These are phyloP conservation scores for Eutrema yunnanense DNA, from an alignment of 345 rosid genomes.

Conservation along the genomic window DNA sequence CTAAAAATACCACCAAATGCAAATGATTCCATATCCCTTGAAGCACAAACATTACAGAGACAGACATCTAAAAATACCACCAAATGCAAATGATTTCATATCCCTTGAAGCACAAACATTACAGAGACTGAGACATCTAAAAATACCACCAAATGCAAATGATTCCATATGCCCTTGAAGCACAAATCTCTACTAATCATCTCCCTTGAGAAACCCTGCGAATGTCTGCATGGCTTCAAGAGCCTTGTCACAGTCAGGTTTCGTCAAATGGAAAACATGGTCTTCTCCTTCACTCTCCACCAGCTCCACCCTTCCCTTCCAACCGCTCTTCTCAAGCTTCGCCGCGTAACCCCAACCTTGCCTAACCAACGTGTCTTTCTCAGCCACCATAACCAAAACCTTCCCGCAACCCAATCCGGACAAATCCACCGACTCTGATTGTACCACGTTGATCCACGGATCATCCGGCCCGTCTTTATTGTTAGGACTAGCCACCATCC, in stretches of 20 bases:
- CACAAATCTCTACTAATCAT: too few species aligned
- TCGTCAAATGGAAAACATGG: slow-evolving; percentile 44
- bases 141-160: not conserved
- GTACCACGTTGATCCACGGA: slow-evolving; percentile 43
- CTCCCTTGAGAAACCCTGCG: slow-evolving; percentile 22
- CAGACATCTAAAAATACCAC: too few species aligned
- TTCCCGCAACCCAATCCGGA: slow-evolving; percentile 30
- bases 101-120: too few species aligned
- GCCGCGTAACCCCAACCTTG: slow-evolving; percentile 44
- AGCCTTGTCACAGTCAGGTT: slow-evolving; percentile 21
- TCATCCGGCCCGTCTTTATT: slow-evolving; percentile 41
- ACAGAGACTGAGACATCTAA: too few species aligned
- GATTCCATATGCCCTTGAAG: too few species aligned
- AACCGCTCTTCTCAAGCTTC: slow-evolving; percentile 36
- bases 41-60: too few species aligned
- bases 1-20: too few species aligned
- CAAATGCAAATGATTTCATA: too few species aligned
- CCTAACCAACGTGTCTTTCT: slow-evolving; percentile 31
- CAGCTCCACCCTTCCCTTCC: slow-evolving; percentile 38
- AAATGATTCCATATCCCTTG: too few species aligned
- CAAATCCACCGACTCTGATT: slow-evolving; percentile 32
- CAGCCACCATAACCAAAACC: slow-evolving; percentile 44
- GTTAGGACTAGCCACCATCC: slow-evolving; percentile 32
- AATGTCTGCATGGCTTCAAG: slow-evolving; percentile 20
- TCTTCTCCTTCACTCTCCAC: slow-evolving; percentile 40